Percentiles rank a stretch among this genome's conserved stretches.
These are phyloP conservation scores for Jatropha podagrica DNA, from an alignment of 441 rosid genomes.

Conservation along the genomic window DNA sequence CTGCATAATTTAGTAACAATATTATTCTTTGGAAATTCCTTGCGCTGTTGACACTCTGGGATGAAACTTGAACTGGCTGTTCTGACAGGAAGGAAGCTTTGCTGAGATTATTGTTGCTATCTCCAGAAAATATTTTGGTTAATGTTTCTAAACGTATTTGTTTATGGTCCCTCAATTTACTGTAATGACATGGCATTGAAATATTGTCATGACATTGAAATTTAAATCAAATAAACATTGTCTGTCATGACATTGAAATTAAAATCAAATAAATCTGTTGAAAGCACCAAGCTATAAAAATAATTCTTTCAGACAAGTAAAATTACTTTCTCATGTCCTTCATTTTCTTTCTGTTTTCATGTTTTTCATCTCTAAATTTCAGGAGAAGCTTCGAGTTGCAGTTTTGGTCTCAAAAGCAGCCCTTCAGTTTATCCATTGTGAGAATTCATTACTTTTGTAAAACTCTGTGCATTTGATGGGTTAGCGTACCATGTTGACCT, in stretches of 20 bases:
- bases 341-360: constrained; percentile 12
- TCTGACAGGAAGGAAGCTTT: not conserved
- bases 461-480: not conserved
- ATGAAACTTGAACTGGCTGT: not conserved
- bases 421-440: constrained; percentile 76
- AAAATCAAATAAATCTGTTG: not conserved
- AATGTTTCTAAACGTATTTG: not conserved
- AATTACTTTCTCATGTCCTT: not conserved
- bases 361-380: constrained; percentile 23
- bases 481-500: constrained; percentile 27
- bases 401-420: constrained; percentile 95
- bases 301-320: not conserved
- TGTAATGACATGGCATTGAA: not conserved
- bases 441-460: constrained; percentile 22
- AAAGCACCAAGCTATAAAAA: not conserved
- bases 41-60: not conserved
- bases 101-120: not conserved
- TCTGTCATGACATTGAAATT: not conserved
- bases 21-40: not conserved
- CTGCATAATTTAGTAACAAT: not conserved
- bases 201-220: too few species aligned
- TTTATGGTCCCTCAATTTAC: not conserved
- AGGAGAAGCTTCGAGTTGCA: constrained; percentile 81
- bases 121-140: not conserved
- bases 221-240: not conserved